Base-by-base conservation (phyloP, 148 eudicot species). In the Arctostaphylos glauca region DNA sequence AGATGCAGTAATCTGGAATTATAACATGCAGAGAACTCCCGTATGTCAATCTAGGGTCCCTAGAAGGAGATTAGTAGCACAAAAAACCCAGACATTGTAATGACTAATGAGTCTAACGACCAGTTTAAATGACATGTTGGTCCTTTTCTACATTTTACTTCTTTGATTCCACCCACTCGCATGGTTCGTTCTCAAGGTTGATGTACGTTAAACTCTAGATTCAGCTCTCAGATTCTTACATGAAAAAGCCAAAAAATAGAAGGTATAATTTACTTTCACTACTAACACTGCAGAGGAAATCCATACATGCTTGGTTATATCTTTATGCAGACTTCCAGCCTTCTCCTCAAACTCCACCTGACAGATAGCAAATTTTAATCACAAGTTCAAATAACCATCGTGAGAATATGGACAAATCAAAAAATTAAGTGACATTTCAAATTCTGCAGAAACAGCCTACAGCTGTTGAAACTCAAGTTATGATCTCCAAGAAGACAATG, bases 331-430 rank as follows among this genome's bases (percentile, higher is more conserved):
- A 84, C 56, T 74, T 83, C 52, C 88, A 80, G 90, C 94, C 87
- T 92, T 93, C 88, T 88, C 64, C 86, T 93, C 92, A 80, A 93
- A 86, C 82, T 88, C 91, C 58, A 83, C 91, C 93, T 93, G 90
- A 43, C 55, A 81, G 23, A 79, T 50, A 71, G 87, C 49, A 84
- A 66, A 82, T 15, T 38, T 38, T 18, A 15, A 82, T 64, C 76
- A 58, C 86, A 68, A 55, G 18, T 60, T 10, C 46, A 53, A 16
- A 58, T 12, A 48, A 74, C 54, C 52, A 25, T 48, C 38, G 38
- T 31, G 38, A 31, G 38, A 31, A 31, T 25, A 4, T 64, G 38
- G 15, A 64, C 10, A 5, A 23, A 23, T 64, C 41, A 64, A 64
- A 64, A 66, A 25, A 25, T 14, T 23, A 66, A 3, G 38, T 12